phyloP scores from a whole-genome alignment of 1,284 basidiomycete species.

The Cryptococcus maquisensis region DNA sequence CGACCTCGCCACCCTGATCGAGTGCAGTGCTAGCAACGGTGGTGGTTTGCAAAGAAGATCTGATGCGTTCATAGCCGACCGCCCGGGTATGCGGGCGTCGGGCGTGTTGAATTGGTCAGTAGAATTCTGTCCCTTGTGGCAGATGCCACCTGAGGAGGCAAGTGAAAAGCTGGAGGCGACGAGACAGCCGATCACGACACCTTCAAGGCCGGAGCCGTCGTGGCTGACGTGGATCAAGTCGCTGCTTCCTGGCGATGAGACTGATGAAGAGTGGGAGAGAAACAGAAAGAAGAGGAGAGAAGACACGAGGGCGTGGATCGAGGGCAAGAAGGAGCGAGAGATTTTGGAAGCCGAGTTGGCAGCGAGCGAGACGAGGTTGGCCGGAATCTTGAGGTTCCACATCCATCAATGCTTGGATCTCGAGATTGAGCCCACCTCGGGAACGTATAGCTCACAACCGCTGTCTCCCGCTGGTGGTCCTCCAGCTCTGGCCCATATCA shows the following conservation, averaged over 20 bases:
- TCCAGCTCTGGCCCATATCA: conserved; percentile 38
- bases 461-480: conserved; percentile 38
- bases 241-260: conserved; percentile 4
- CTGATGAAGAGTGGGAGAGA: conserved; percentile 31
- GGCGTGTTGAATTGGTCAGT: conserved; percentile 43
- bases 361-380: conserved; percentile 32
- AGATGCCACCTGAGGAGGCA: conserved; percentile 35
- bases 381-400: conserved; percentile 46
- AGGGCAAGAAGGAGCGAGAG: conserved; percentile 44
- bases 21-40: conserved; percentile 16
- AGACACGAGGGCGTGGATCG: conserved; percentile 43
- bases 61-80: conserved; percentile 29
- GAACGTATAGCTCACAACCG: conserved; percentile 34
- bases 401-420: conserved; percentile 47
- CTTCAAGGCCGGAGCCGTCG: conserved; percentile 15
- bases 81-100: conserved; percentile 34
- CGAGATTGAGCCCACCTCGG: conserved; percentile 36
- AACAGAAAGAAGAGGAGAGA: conserved; percentile 37
- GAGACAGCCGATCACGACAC: neutral
- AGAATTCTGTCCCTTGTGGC: conserved; percentile 44
- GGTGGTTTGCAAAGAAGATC: conserved; percentile 24
- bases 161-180: conserved; percentile 13
- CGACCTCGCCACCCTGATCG: conserved; percentile 46
- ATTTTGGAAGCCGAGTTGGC: conserved; percentile 42
- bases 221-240: conserved; percentile 34